Percentiles rank a stretch among this genome's conserved stretches.
phyloP scores from a whole-genome alignment of 2,329 filamentous ascomycete genomes.

The Sphaerulina vaccinii region DNA sequence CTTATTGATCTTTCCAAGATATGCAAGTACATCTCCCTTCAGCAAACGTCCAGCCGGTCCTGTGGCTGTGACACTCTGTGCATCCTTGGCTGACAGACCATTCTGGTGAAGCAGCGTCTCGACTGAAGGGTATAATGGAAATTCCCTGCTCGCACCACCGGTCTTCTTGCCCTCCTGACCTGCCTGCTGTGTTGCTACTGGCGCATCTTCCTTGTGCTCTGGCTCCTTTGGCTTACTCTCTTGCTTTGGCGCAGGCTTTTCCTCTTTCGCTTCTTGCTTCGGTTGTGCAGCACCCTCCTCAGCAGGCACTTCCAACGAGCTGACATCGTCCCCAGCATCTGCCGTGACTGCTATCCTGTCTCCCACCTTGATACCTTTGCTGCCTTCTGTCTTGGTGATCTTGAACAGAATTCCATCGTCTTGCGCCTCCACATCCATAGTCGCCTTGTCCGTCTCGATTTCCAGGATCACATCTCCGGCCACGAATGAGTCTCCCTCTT shows the following conservation, averaged over 20 bases:
- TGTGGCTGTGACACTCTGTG: conserved; percentile 79
- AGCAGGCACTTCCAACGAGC: conserved; percentile 69
- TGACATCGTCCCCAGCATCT: conserved; percentile 76
- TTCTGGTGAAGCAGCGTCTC: conserved; percentile 76
- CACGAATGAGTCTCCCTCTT: conserved; percentile 78
- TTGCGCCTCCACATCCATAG: conserved; percentile 92
- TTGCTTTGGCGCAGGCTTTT: conserved; percentile 15
- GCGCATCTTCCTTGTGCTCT: conserved; percentile 15
- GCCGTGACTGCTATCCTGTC: conserved; percentile 78
- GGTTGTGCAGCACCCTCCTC: conserved; percentile 51
- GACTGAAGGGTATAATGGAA: conserved; percentile 80
- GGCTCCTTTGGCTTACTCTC: conserved; percentile 14
- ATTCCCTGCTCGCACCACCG: conserved; percentile 62
- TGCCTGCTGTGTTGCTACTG: conserved; percentile 13
- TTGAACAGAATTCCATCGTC: conserved; percentile 85
- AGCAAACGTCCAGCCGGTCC: conserved; percentile 85
- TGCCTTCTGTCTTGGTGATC: conserved; percentile 71
- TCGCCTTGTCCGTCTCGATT: conserved; percentile 92
- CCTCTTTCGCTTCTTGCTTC: conserved; percentile 17
- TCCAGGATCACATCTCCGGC: conserved; percentile 86
- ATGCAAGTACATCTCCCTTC: conserved; percentile 93
- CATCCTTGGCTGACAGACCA: conserved; percentile 70
- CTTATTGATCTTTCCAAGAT: conserved; percentile 73
- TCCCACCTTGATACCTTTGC: conserved; percentile 75
- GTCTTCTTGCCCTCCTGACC: conserved; percentile 25